phyloP scores from a whole-genome alignment of 2,329 filamentous ascomycete species.

The Grosmannia clavigera region DNA sequence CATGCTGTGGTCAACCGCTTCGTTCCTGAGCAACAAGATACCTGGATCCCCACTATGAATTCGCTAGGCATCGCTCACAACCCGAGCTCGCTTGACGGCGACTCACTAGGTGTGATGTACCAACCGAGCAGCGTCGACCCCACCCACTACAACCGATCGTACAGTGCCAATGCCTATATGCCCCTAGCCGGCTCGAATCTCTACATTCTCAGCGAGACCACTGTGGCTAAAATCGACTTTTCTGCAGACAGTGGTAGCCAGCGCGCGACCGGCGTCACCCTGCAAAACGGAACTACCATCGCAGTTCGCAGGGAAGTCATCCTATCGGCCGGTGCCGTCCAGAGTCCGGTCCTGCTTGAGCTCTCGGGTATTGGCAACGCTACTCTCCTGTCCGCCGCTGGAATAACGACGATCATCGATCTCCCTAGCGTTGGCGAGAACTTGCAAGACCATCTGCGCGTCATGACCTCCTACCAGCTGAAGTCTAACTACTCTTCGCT shows the following conservation, averaged over 20 bases:
- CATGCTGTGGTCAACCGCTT: conserved; percentile 25
- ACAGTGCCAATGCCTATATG: conserved; percentile 30
- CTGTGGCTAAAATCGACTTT: conserved; percentile 26
- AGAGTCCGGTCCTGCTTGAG: conserved; percentile 5
- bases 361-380: conserved; percentile 38
- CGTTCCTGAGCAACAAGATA: conserved; percentile 27
- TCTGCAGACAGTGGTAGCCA: not conserved
- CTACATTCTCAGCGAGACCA: conserved; percentile 21
- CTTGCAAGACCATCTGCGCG: conserved; percentile 21
- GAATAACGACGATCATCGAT: conserved; percentile 36
- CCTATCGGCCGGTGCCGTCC: conserved; percentile 5
- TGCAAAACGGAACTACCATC: conserved; percentile 16
- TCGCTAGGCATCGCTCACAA: conserved; percentile 28
- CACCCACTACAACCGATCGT: conserved; percentile 34
- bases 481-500: conserved; percentile 19
- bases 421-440: conserved; percentile 47
- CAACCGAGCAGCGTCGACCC: conserved; percentile 36
- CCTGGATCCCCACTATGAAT: conserved; percentile 32
- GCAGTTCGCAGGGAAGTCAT: conserved; percentile 12
- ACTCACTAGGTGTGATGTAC: conserved; percentile 35
- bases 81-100: conserved; percentile 33
- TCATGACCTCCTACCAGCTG: conserved; percentile 14
- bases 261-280: conserved; percentile 14
- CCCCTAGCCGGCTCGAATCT: conserved; percentile 29
- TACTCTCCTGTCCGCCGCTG: conserved; percentile 31